These are phyloP conservation scores for Macrolepiota dolichaula DNA, from an alignment of 768 basidiomycete genomes.

Conservation along the genomic window DNA sequence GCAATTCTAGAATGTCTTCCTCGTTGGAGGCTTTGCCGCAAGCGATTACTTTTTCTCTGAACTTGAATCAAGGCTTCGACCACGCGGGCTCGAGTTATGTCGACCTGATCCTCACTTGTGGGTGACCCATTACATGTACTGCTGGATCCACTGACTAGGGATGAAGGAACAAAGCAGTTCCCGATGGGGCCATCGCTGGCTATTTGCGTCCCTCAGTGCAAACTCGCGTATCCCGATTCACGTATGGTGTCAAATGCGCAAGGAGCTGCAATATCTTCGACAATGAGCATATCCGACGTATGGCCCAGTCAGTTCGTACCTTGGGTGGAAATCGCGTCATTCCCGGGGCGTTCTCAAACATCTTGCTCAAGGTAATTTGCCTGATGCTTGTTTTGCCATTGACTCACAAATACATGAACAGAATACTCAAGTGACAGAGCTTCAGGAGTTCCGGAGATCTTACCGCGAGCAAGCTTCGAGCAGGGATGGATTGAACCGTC, in stretches of 20 bases:
- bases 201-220: constrained; percentile 24
- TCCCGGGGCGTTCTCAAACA: constrained; percentile 8
- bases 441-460: constrained; percentile 17
- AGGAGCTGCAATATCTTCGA: constrained; percentile 16
- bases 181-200: constrained; percentile 27
- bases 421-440: constrained; percentile 19
- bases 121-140: neutral
- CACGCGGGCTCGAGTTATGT: constrained; percentile 10
- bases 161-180: constrained; percentile 28
- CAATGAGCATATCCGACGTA: constrained; percentile 20
- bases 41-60: constrained; percentile 21
- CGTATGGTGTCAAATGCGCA: constrained; percentile 21
- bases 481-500: constrained; percentile 6
- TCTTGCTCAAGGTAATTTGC: constrained; percentile 2
- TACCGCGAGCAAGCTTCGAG: constrained; percentile 14
- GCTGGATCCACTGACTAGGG: neutral
- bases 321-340: constrained; percentile 5
- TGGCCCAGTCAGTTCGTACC: neutral
- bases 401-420: neutral
- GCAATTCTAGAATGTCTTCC: constrained; percentile 16
- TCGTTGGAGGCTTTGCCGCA: constrained; percentile 23
- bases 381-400: neutral
- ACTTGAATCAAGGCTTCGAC: constrained; percentile 11
- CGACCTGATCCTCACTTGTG: constrained; percentile 18
- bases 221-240: constrained; percentile 22